These are phyloP conservation scores for Letharia columbiana DNA, from an alignment of 495 filamentous ascomycete genomes.

Conservation along the genomic window DNA sequence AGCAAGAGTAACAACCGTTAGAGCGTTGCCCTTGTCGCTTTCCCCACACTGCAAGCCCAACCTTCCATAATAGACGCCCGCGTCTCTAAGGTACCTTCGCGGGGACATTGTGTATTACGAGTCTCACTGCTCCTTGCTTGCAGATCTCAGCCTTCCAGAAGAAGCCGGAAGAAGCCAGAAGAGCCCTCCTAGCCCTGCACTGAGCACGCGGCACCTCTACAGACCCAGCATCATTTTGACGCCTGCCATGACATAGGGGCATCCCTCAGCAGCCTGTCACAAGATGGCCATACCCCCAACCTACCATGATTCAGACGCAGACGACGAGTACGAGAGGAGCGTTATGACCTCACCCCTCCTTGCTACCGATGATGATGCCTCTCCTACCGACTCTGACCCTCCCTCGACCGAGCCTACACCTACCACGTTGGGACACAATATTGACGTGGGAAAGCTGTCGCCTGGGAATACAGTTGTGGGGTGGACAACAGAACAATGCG, in stretches of 20 bases:
- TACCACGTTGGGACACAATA: conserved; percentile 66
- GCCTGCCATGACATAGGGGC: conserved; percentile 6
- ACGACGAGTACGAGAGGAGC: conserved; percentile 88
- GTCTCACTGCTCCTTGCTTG: neutral
- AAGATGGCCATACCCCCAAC: conserved; percentile 20
- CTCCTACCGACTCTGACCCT: conserved; percentile 72
- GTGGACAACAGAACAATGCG: conserved; percentile 84
- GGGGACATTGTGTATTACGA: neutral
- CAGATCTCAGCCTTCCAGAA: no score
- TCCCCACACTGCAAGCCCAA: conserved; percentile 2
- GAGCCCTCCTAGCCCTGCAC: neutral
- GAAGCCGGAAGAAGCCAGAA: neutral
- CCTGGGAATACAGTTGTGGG: conserved; percentile 75
- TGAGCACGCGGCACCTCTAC: neutral
- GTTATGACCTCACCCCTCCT: conserved; percentile 65
- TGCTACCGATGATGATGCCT: conserved; percentile 68
- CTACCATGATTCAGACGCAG: conserved; percentile 69
- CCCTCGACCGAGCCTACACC: conserved; percentile 80
- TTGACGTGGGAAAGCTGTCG: conserved; percentile 53
- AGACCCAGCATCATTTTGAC: neutral
- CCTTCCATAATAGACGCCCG: neutral
- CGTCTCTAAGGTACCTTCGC: neutral
- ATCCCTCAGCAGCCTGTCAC: neutral
- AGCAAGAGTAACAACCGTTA: neutral
- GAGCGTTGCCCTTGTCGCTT: neutral